Base-by-base conservation (phyloP, 306 rosid species). In the Lablab purpureus region DNA sequence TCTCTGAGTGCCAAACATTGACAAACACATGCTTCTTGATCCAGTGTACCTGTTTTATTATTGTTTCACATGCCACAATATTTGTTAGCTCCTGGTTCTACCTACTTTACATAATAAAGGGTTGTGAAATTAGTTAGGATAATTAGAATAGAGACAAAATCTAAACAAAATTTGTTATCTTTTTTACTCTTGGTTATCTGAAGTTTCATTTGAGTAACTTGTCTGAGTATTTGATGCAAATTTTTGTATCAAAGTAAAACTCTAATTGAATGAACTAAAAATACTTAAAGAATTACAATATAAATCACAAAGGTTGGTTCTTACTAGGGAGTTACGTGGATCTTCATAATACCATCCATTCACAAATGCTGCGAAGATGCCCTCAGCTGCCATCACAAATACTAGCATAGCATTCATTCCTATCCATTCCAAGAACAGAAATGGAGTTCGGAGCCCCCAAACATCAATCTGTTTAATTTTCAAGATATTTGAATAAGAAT, bases 401-500 rank as follows among this genome's bases (percentile, higher is more conserved):
- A 94, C 97, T 19, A 91, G 89, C 98, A 94, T 91, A 10, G 97
- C 97, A 75, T 94, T 94, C 97, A 89, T 90, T 80, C 98, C 98
- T 25, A 94, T 94, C 98, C 98, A 94, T 67, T 94, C 97, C 58
- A 94, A 83, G 84, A 90, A 89, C 50, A 94, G 80, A 73, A 94
- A 94, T 34, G 94, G 96, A 15, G 82, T 89, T 23, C 94, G 85
- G 23, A 84, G 34, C 11, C 96, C 96, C 96, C 92, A 90, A 56
- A 94, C 86, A 77, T 94, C 97, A 7, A 94, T 94, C 97, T 94
- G 87, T 79, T 81, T 59, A 4, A 56, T 58, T 27, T 67, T 51
- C 54, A 27, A 2, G 36, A 67, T 15, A 0, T 60, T 22, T 17
- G 40, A 47, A 41, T 41, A 41, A 56, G 14, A 43, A 10, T 60